Base-by-base conservation (phyloP, 306 rosid species). In the Gleditsia sinensis region DNA sequence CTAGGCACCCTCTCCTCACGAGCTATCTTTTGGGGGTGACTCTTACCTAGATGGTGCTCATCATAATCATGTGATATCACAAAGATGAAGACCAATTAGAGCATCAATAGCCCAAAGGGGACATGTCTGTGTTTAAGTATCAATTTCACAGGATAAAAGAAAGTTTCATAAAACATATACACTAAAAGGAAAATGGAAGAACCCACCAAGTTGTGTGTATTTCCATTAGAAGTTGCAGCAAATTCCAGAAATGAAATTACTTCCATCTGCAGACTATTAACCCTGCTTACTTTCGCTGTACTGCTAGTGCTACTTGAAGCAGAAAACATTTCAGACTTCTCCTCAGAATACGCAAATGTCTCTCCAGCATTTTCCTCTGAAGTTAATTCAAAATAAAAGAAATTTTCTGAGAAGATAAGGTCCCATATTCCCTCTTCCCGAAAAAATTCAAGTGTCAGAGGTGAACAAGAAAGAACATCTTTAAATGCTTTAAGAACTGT, bases 401-500 rank as follows among this genome's bases (percentile, higher is more conserved):
- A 87, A 62, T 83, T 86, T 64, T 94, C 97, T 14, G 99, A 94
- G 82, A 94, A 92, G 60, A 94, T 69, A 71, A 94, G 96, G 80
- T 92, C 95, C 96, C 97, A 94, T 76, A 92, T 82, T 83, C 95
- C 93, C 88, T 92, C 97, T 75, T 80, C 88, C 10, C 86, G 88
- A 62, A 94, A 88, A 81, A 85, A 56, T 78, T 90, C 86, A 82
- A 92, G 85, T 25, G 87, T 80, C 62, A 3, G 59, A 13, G 99
- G 91, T 65, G 84, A 86, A 48, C 92, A 78, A 76, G 85, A 85
- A 73, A 94, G 93, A 85, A 88, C 79, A 78, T 74, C 89, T 80
- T 86, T 87, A 71, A 90, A 94, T 59, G 85, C 83, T 78, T 80
- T 68, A 30, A 94, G 96, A 80, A 87, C 67, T 40, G 86, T 75